These are phyloP conservation scores for Scedosporium boydii DNA, from an alignment of 2,329 filamentous ascomycete genomes.

Conservation along the genomic window DNA sequence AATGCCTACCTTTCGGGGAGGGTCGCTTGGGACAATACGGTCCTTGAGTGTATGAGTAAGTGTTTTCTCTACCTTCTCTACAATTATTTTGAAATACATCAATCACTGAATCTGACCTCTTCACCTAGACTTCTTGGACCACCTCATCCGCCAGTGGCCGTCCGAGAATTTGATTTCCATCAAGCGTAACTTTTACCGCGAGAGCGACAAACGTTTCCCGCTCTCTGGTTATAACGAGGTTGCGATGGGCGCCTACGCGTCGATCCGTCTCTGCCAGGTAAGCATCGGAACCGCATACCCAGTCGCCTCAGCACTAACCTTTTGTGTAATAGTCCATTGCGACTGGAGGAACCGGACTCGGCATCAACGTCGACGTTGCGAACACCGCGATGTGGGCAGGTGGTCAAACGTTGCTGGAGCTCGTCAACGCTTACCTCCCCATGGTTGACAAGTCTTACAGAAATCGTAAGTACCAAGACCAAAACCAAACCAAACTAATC, in stretches of 20 bases:
- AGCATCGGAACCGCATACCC: background rate
- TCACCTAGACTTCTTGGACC: constrained; percentile 63
- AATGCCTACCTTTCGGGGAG: constrained; percentile 54
- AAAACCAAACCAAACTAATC: background rate
- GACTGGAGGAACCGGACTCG: constrained; percentile 48
- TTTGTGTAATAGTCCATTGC: constrained; percentile 23
- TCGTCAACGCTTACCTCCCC: constrained; percentile 13
- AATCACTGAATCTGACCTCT: background rate
- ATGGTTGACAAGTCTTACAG: constrained; percentile 9
- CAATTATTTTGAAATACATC: background rate
- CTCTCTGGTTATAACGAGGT: constrained; percentile 60
- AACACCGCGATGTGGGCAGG: constrained; percentile 79
- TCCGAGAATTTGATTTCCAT: constrained; percentile 58
- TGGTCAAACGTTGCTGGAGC: constrained; percentile 25
- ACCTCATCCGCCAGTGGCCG: constrained; percentile 74
- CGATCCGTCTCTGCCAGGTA: constrained; percentile 62
- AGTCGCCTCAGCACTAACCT: constrained; percentile 14
- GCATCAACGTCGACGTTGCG: constrained; percentile 82
- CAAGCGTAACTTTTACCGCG: constrained; percentile 74
- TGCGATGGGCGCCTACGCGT: constrained; percentile 82
- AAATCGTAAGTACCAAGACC: background rate
- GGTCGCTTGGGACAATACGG: constrained; percentile 51
- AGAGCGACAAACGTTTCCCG: constrained; percentile 32
- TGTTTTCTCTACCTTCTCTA: background rate
- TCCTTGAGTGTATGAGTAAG: constrained; percentile 64